A percentile compares a stretch with the other conserved stretches of the same genome.
Conservation (phyloP, 129 eudicot species). For the Artemisia annua region DNA sequence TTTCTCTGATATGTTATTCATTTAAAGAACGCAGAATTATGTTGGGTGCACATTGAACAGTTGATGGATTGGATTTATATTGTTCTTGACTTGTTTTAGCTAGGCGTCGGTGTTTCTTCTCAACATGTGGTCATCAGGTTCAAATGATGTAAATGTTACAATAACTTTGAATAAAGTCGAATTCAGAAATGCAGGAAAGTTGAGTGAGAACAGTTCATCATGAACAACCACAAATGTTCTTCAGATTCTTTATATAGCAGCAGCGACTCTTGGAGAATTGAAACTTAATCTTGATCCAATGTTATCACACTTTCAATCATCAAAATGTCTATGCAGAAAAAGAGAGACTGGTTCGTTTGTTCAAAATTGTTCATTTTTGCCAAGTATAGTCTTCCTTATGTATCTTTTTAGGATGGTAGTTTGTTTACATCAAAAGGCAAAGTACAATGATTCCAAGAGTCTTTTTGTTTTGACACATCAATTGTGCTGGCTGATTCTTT, state of each 20-base stretch:
- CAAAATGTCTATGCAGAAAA: neutral
- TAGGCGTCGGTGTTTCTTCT: too few relatives aligned
- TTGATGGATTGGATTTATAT: too few relatives aligned
- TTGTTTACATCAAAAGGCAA: neutral
- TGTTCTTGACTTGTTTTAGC: too few relatives aligned
- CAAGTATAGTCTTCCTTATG: too few relatives aligned
- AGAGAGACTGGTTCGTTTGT: too few relatives aligned
- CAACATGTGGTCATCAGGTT: conserved; percentile 52
- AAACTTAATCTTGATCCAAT: neutral
- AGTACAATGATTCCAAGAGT: neutral
- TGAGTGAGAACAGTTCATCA: conserved; percentile 51
- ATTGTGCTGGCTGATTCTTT: neutral
- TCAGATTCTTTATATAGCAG: conserved; percentile 17
- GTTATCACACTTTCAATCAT: neutral
- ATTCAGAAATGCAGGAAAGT: conserved; percentile 66
- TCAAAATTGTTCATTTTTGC: too few relatives aligned
- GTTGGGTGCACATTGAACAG: too few relatives aligned
- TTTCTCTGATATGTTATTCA: too few relatives aligned
- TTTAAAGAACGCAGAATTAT: too few relatives aligned
- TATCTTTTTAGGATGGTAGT: too few relatives aligned
- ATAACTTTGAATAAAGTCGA: conserved; percentile 64
- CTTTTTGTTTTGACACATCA: neutral
- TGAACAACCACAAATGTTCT: conserved; percentile 28
- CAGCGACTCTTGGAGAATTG: conserved; percentile 9
- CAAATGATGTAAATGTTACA: conserved; percentile 76